phyloP scores from a whole-genome alignment of 495 filamentous ascomycete species.

The Neurospora terricola region DNA sequence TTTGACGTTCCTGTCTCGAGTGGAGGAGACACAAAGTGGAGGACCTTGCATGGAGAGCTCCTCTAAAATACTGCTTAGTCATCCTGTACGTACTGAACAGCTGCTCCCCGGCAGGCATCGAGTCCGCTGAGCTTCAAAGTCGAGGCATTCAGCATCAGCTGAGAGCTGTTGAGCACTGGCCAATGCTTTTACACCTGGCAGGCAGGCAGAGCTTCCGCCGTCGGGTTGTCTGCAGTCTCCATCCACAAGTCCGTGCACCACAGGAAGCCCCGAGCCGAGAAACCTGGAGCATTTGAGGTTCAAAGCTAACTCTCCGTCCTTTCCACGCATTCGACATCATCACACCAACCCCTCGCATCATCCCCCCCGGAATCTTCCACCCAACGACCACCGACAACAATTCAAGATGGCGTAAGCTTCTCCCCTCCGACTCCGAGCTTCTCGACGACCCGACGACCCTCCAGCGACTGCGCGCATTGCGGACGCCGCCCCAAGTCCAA shows the following conservation, averaged over 20 bases:
- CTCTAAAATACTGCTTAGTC: not conserved
- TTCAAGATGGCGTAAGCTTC: conserved; percentile 9
- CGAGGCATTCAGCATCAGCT: not conserved
- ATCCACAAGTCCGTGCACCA: not conserved
- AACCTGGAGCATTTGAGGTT: not conserved
- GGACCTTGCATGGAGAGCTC: not conserved
- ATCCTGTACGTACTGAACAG: not conserved
- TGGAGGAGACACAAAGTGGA: not conserved
- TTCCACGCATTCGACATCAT: conserved; percentile 1
- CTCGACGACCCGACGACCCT: not conserved
- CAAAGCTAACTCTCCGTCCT: not conserved
- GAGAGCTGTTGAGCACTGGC: not conserved
- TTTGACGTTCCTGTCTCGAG: not conserved
- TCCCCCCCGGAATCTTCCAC: not conserved
- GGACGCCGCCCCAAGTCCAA: not conserved
- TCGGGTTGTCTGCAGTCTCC: not conserved
- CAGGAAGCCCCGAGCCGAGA: not conserved
- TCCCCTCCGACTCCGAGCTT: not conserved
- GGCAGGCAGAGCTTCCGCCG: not conserved
- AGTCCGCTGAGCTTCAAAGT: not conserved
- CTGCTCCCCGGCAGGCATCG: not conserved
- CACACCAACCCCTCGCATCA: not conserved
- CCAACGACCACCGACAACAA: not conserved
- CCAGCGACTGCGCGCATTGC: not conserved
- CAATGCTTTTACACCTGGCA: not conserved